These are phyloP conservation scores for Babesia sp. DNA, from an alignment of 169 alveolate species.

Conservation along the genomic window DNA sequence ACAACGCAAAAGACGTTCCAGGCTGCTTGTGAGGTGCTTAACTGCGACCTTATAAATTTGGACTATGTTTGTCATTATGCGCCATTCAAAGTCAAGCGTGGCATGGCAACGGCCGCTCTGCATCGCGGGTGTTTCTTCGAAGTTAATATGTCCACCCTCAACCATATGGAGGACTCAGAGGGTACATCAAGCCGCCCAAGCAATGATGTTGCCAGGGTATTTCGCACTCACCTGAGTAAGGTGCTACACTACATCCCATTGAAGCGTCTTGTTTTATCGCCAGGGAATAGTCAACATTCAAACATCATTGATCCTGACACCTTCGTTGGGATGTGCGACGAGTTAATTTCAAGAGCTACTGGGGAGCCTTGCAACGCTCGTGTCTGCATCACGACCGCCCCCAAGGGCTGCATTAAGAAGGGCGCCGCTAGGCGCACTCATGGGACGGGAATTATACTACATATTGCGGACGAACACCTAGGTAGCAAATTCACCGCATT, in stretches of 20 bases:
- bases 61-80: conserved; percentile 44
- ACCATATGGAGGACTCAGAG: not conserved
- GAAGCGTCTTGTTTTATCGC: conserved; percentile 43
- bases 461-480: conserved; percentile 10
- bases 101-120: conserved; percentile 49
- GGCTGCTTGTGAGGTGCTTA: conserved; percentile 51
- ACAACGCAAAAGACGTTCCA: conserved; percentile 51
- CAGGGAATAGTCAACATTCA: conserved; percentile 12
- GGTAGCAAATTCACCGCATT: conserved; percentile 24
- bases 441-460: conserved; percentile 55
- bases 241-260: conserved; percentile 49
- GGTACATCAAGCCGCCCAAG: not conserved
- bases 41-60: conserved; percentile 56
- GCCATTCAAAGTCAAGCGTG: conserved; percentile 52
- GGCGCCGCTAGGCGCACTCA: conserved; percentile 64
- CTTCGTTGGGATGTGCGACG: conserved; percentile 43
- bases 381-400: conserved; percentile 48
- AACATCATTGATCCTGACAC: conserved; percentile 29
- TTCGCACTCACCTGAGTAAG: conserved; percentile 15
- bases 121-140: conserved; percentile 64
- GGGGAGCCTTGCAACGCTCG: conserved; percentile 29
- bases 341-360: conserved; percentile 15
- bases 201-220: conserved; percentile 4
- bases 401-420: conserved; percentile 45
- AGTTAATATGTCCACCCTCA: conserved; percentile 32